Percentiles rank a stretch among this genome's conserved stretches.
These are phyloP conservation scores for Ceratobasidium sp. DNA, from an alignment of 1,284 basidiomycete species.

Conservation along the genomic window DNA sequence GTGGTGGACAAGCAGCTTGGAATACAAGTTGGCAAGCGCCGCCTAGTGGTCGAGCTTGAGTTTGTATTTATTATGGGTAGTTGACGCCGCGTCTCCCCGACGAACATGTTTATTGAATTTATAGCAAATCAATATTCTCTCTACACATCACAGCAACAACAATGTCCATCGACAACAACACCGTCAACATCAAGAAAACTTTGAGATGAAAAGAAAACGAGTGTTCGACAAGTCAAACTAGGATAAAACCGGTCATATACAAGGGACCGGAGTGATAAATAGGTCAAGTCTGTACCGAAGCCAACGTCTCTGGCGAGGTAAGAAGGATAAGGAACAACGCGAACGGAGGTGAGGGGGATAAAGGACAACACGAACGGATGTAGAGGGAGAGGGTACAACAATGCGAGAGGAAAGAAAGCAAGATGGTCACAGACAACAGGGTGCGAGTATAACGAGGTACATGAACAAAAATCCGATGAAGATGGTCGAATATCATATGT, in stretches of 20 bases:
- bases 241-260: no score
- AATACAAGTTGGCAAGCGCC: no score
- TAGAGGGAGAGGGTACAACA: conserved; percentile 2
- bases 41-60: no score
- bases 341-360: neutral
- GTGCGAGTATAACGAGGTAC: neutral
- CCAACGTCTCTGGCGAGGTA: conserved; percentile 6
- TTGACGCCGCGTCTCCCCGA: no score
- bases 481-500: neutral
- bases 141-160: no score
- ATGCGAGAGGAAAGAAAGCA: neutral
- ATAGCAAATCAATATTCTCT: no score
- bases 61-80: no score
- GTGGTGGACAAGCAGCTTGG: no score
- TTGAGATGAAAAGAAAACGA: neutral
- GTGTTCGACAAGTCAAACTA: neutral
- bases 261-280: neutral
- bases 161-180: no score
- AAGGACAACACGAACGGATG: neutral
- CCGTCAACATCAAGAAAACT: no score
- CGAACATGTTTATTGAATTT: no score
- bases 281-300: neutral
- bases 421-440: neutral
- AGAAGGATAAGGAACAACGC: neutral
- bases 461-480: neutral